These are phyloP conservation scores for Schizopora paradoxa DNA, from an alignment of 1,284 basidiomycete genomes.

Conservation along the genomic window DNA sequence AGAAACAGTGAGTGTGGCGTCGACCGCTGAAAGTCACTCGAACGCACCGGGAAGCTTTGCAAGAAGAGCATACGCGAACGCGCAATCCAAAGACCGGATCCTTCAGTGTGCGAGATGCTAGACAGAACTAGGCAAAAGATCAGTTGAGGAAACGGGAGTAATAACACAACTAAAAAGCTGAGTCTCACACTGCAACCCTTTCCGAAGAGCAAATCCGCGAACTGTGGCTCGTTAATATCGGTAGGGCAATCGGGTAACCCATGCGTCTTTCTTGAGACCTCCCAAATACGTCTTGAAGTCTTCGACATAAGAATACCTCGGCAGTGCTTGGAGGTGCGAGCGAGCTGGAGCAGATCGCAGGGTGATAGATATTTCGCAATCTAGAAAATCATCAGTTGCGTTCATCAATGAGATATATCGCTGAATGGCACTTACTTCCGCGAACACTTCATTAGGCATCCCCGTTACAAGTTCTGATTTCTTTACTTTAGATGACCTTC, in stretches of 20 bases:
- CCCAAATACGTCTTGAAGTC: constrained; percentile 10
- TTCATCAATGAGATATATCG: no score
- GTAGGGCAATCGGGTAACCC: constrained; percentile 12
- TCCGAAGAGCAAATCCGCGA: constrained; percentile 11
- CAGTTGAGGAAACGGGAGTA: no score
- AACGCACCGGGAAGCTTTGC: no score
- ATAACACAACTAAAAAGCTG: no score
- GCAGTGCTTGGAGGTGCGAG: constrained; percentile 4
- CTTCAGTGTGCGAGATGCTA: no score
- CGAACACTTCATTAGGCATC: constrained; percentile 11
- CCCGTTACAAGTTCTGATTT: not conserved
- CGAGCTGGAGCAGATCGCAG: constrained; percentile 11
- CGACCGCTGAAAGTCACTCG: no score
- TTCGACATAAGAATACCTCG: constrained; percentile 12
- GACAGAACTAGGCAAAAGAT: no score
- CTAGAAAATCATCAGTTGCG: constrained; percentile 7
- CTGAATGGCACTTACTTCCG: no score
- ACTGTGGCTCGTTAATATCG: constrained; percentile 12
- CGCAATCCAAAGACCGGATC: no score
- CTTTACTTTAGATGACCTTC: no score
- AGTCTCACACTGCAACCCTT: constrained; percentile 7
- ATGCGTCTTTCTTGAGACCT: not conserved
- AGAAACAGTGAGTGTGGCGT: no score
- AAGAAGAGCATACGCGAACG: no score
- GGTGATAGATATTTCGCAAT: constrained; percentile 12